phyloP scores from a whole-genome alignment of 2,329 filamentous ascomycete genomes.

The Beauveria asiatica region DNA sequence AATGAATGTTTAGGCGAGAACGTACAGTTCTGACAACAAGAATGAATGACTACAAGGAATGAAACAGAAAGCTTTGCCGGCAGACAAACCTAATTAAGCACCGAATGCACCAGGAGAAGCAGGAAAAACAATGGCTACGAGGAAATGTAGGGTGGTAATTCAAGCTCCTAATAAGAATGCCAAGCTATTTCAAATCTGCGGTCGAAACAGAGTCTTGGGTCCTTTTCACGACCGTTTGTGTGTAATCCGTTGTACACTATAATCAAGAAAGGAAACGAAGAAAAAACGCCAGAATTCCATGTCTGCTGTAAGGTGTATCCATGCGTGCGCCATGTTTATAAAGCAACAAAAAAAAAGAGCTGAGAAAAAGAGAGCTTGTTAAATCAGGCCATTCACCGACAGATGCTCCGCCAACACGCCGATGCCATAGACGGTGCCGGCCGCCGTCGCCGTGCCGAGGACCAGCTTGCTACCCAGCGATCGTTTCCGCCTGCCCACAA shows the following conservation, averaged over 20 bases:
- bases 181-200: not conserved
- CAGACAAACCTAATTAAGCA: not conserved
- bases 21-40: not conserved
- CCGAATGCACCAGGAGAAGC: too few relatives aligned
- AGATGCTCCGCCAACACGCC: conserved; percentile 53
- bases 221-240: not conserved
- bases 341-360: conserved; percentile 1
- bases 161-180: not conserved
- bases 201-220: not conserved
- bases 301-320: not conserved
- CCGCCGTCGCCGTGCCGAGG: conserved; percentile 46
- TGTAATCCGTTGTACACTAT: not conserved
- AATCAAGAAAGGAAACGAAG: not conserved
- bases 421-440: conserved; percentile 47
- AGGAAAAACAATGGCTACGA: not conserved
- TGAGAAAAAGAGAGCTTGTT: not conserved
- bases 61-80: not conserved
- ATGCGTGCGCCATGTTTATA: conserved; percentile 4
- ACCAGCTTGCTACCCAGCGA: conserved; percentile 39
- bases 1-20: not conserved
- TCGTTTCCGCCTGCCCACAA: conserved; percentile 25
- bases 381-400: conserved; percentile 23
- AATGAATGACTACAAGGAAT: not conserved
- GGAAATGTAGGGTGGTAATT: not conserved
- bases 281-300: conserved; percentile 5